Evolutionary conservation across 1,284 basidiomycete species (phyloP).

Genomic region (Irpex sp.): DNA sequence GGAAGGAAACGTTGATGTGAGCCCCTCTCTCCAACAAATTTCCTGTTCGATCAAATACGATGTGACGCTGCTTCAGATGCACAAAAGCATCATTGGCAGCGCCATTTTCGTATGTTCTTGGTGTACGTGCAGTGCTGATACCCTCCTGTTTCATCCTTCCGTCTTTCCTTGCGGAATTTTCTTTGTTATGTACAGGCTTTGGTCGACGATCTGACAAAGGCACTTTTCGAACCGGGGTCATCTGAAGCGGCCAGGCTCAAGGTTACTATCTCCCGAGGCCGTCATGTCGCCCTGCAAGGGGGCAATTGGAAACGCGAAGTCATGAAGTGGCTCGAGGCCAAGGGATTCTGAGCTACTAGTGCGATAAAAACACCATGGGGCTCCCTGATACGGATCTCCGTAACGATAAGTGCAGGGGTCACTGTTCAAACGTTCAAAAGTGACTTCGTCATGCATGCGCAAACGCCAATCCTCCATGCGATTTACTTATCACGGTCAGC

Average conservation of each 20-base stretch:
- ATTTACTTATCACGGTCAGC: too few species aligned
- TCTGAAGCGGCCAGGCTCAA: constrained; percentile 44
- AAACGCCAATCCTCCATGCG: too few species aligned
- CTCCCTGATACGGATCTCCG: too few species aligned
- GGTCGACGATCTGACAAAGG: constrained; percentile 43
- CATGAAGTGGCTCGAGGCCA: constrained; percentile 51
- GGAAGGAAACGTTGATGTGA: constrained; percentile 39
- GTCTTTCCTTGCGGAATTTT: too few species aligned
- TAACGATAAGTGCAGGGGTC: too few species aligned
- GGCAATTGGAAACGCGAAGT: constrained; percentile 58
- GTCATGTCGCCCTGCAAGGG: constrained; percentile 53
- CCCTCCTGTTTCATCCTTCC: constrained; percentile 3
- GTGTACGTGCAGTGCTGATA: neutral
- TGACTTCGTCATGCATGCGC: too few species aligned
- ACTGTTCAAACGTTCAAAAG: too few species aligned
- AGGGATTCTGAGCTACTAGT: constrained; percentile 47
- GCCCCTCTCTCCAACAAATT: constrained; percentile 16
- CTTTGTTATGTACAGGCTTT: constrained; percentile 38
- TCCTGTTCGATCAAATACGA: neutral
- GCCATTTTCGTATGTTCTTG: neutral
- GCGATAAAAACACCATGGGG: too few species aligned
- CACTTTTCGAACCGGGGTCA: constrained; percentile 44
- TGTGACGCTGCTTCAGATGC: constrained; percentile 4
- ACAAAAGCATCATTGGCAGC: constrained; percentile 1
- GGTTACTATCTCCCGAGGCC: constrained; percentile 40